Conservation (phyloP, 257 asterid species). For the Penstemon newberryi region DNA sequence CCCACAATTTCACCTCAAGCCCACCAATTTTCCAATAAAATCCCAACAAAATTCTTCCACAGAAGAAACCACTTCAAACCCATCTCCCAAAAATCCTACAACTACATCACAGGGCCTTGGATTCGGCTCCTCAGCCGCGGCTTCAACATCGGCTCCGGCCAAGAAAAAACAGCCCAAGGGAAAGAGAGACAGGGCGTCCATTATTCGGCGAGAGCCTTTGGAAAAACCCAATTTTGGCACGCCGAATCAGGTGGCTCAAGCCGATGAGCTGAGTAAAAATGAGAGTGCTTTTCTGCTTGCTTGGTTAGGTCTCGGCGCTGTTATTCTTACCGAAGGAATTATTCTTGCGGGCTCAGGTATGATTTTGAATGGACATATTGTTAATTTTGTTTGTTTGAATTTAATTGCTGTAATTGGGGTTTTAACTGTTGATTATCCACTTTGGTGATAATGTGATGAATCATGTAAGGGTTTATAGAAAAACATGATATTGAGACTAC, state of each 20-base stretch:
- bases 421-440: neutral
- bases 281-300: slow-evolving; percentile 87
- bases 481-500: neutral
- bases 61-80: slow-evolving; percentile 33
- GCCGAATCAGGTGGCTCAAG: slow-evolving; percentile 46
- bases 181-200: slow-evolving; percentile 57
- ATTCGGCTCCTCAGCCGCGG: slow-evolving; percentile 60
- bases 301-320: slow-evolving; percentile 84
- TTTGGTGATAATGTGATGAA: neutral
- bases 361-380: neutral
- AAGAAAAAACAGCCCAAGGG: slow-evolving; percentile 65
- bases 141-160: slow-evolving; percentile 28
- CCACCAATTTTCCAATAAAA: slow-evolving; percentile 37
- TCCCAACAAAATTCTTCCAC: slow-evolving; percentile 52
- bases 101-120: slow-evolving; percentile 53
- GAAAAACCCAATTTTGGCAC: slow-evolving; percentile 58
- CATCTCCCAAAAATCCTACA: slow-evolving; percentile 38
- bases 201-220: slow-evolving; percentile 67
- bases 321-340: slow-evolving; percentile 70
- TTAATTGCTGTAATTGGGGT: neutral
- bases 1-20: slow-evolving; percentile 27
- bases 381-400: slow-evolving; percentile 1
- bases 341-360: slow-evolving; percentile 88
- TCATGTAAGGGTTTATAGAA: no score
- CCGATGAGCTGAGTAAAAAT: slow-evolving; percentile 55